A percentile compares a stretch with the other conserved stretches of the same genome.
Conservation (phyloP, 2,329 filamentous ascomycete genomes). For the Ceratocystis diversiconidia region DNA sequence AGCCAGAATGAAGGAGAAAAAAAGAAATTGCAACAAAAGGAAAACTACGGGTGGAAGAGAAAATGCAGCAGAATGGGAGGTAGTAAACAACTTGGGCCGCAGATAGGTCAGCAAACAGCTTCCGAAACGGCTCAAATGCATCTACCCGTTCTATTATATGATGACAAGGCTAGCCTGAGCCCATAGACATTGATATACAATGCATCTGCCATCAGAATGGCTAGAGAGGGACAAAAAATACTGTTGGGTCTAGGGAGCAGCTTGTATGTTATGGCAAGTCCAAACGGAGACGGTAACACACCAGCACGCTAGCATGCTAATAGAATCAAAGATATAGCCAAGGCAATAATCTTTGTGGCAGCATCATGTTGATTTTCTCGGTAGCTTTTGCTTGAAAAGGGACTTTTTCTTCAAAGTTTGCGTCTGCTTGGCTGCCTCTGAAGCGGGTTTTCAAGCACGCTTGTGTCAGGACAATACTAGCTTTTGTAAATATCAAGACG, state of each 20-base stretch:
- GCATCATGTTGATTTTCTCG: no score
- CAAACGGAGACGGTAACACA: background rate
- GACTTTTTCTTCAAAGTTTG: background rate
- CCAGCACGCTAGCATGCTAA: background rate
- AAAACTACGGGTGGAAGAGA: background rate
- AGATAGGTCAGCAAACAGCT: slow-evolving; percentile 2
- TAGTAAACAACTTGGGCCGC: background rate
- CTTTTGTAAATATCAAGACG: background rate
- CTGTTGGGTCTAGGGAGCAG: background rate
- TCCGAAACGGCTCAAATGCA: background rate
- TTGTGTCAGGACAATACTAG: background rate
- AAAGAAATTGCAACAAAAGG: background rate
- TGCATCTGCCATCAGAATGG: background rate
- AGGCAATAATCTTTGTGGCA: no score
- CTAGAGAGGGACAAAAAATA: background rate
- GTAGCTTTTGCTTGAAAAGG: background rate
- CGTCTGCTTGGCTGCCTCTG: background rate
- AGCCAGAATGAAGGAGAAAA: background rate
- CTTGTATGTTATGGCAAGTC: background rate
- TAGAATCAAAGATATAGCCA: no score
- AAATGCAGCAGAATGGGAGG: background rate
- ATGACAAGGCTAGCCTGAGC: background rate
- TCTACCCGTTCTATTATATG: background rate
- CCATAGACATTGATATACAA: background rate
- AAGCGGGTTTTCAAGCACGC: background rate